Evolutionary conservation across 2,329 filamentous ascomycete genomes (phyloP).

Genomic region (Aspergillus ochraceus): DNA sequence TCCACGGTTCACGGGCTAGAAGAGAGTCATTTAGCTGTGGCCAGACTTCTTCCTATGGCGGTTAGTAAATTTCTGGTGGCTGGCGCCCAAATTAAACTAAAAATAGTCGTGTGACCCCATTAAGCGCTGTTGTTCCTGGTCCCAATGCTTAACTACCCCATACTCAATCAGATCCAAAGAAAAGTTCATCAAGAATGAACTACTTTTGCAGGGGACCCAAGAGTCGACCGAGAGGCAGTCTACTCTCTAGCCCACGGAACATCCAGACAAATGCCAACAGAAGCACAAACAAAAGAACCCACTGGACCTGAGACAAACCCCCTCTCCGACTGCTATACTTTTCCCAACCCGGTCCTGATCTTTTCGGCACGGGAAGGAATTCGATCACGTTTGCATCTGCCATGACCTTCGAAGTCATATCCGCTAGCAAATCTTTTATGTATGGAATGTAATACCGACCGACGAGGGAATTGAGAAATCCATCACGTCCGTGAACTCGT

Average conservation of each 20-base stretch:
- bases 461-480: conserved; percentile 15
- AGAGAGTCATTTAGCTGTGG: too few species aligned
- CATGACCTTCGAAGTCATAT: conserved; percentile 18
- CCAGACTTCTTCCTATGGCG: too few species aligned
- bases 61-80: too few species aligned
- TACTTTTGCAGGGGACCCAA: not conserved
- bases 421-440: conserved; percentile 11
- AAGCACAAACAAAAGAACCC: not conserved
- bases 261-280: not conserved
- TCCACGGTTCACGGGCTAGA: too few species aligned
- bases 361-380: conserved; percentile 16
- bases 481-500: conserved; percentile 22
- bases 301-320: not conserved
- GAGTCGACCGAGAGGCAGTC: not conserved
- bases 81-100: too few species aligned
- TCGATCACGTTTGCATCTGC: conserved; percentile 13
- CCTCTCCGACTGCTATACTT: conserved; percentile 4
- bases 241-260: not conserved
- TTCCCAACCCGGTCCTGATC: conserved; percentile 13
- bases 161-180: not conserved
- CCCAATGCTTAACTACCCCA: not conserved
- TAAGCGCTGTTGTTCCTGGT: not conserved
- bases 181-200: not conserved
- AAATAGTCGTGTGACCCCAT: not conserved
- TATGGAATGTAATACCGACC: conserved; percentile 22